Evolutionary conservation across 1,284 basidiomycete species (phyloP).

Genomic region (Hymenochaete sp.): DNA sequence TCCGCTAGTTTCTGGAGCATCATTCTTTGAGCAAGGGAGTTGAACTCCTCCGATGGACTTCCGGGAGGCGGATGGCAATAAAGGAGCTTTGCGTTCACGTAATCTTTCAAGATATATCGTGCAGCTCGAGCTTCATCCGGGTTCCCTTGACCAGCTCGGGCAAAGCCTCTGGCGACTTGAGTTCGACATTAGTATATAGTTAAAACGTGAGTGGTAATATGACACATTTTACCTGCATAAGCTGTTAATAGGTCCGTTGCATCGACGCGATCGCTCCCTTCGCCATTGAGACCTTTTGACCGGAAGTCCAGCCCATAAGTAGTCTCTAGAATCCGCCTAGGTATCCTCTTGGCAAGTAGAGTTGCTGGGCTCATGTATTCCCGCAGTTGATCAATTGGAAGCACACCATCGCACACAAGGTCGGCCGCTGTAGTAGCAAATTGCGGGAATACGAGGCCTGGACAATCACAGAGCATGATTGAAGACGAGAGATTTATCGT

Average conservation of each 20-base stretch:
- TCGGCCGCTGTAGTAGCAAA: conserved; percentile 95
- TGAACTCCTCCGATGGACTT: conserved; percentile 66
- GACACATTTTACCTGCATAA: conserved; percentile 75
- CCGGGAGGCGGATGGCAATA: conserved; percentile 85
- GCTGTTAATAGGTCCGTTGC: conserved; percentile 82
- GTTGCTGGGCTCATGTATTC: conserved; percentile 87
- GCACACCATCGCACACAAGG: conserved; percentile 91
- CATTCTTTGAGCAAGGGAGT: conserved; percentile 59
- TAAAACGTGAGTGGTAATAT: conserved; percentile 1
- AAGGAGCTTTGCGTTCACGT: conserved; percentile 89
- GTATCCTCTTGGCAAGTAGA: conserved; percentile 75
- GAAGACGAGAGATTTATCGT: conserved; percentile 87
- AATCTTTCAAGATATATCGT: conserved; percentile 93
- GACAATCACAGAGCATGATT: conserved; percentile 96
- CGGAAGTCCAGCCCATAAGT: conserved; percentile 84
- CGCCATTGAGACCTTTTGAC: conserved; percentile 66
- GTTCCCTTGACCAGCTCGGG: conserved; percentile 90
- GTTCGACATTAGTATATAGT: conserved; percentile 11
- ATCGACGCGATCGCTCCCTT: conserved; percentile 71
- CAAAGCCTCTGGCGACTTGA: conserved; percentile 87
- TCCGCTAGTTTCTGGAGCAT: conserved; percentile 51
- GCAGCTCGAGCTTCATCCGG: conserved; percentile 95
- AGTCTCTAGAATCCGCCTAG: conserved; percentile 80
- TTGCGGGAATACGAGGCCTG: conserved; percentile 97
- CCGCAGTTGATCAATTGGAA: conserved; percentile 97